Conservation (phyloP, 106 monocot species). For the Vanilla planifolia region DNA sequence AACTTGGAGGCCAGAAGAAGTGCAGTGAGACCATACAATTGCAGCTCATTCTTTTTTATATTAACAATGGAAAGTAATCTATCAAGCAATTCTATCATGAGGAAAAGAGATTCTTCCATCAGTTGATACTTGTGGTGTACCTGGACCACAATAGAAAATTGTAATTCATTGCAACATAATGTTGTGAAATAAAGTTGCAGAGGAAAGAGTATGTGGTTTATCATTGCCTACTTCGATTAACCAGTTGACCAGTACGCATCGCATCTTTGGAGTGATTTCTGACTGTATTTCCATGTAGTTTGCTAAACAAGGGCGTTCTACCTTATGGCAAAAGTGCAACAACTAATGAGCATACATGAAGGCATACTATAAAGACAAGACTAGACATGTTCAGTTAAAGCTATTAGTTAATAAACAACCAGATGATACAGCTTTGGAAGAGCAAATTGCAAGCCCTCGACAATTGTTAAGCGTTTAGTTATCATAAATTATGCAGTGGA, state of each 20-base stretch:
- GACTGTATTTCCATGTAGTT: conserved; percentile 27
- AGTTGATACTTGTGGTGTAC: conserved; percentile 45
- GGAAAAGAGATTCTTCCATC: conserved; percentile 63
- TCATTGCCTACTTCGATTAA: conserved; percentile 37
- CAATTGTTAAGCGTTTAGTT: no score
- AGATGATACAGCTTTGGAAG: no score
- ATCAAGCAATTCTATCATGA: conserved; percentile 50
- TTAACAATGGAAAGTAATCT: conserved; percentile 36
- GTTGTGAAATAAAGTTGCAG: not conserved
- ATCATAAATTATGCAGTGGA: no score
- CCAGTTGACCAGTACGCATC: conserved; percentile 46
- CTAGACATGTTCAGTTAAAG: no score
- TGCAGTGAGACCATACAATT: conserved; percentile 40
- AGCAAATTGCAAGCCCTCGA: no score
- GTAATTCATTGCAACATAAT: not conserved
- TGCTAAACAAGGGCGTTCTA: conserved; percentile 23
- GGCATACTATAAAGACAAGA: no score
- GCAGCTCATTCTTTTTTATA: conserved; percentile 31
- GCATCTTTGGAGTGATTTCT: conserved; percentile 36
- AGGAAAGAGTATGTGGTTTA: not conserved
- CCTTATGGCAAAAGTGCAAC: conserved; percentile 10
- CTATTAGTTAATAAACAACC: no score
- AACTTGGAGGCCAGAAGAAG: conserved; percentile 51
- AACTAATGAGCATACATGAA: not conserved
- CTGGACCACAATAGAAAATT: conserved; percentile 16